Evolutionary conservation across 176 grass and related monocot species (phyloP).

Genomic region (Eleusine indica): DNA sequence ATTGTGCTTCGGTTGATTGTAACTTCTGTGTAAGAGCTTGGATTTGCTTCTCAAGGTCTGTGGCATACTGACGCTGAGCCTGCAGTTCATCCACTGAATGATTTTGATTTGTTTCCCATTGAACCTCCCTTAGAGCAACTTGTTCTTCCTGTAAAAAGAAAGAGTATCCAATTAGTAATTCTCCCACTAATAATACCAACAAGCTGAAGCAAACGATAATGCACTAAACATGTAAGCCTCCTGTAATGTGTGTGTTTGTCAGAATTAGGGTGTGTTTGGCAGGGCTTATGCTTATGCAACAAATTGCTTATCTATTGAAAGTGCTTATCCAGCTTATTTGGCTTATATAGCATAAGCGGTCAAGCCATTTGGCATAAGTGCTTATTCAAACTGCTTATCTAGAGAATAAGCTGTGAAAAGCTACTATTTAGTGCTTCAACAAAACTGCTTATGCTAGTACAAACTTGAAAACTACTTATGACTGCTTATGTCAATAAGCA

Average conservation of each 20-base stretch:
- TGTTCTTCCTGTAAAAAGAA: conserved; percentile 46
- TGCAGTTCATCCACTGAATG: conserved; percentile 39
- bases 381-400: too few relatives aligned
- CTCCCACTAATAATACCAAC: neutral
- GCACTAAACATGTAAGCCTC: neutral
- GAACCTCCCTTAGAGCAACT: conserved; percentile 38
- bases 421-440: too few relatives aligned
- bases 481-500: too few relatives aligned
- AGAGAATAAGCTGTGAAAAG: too few relatives aligned
- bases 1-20: conserved; percentile 37
- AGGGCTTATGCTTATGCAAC: too few relatives aligned
- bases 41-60: conserved; percentile 54
- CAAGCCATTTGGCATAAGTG: too few relatives aligned
- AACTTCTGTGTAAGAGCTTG: conserved; percentile 50
- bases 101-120: conserved; percentile 37
- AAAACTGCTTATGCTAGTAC: too few relatives aligned
- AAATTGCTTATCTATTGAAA: too few relatives aligned
- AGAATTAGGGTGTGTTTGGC: neutral
- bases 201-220: neutral
- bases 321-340: too few relatives aligned
- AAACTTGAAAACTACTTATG: too few relatives aligned
- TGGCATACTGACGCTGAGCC: conserved; percentile 43
- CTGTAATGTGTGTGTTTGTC: neutral
- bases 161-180: neutral
- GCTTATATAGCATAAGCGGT: too few relatives aligned